Evolutionary conservation across 805 yeast species (phyloP).

Genomic region (Candida insectorum): DNA sequence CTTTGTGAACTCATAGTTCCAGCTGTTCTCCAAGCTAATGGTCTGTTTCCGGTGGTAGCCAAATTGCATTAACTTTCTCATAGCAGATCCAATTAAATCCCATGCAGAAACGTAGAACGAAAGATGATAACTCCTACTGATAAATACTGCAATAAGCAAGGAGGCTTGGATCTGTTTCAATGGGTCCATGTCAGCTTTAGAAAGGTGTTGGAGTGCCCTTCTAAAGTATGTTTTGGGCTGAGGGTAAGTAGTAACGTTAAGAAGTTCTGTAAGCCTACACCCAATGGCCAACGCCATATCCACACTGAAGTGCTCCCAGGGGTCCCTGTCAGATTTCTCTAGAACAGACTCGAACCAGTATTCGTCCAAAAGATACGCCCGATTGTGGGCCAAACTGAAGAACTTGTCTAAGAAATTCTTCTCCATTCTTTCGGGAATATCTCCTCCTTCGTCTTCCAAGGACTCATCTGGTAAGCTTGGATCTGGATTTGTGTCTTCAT

Average conservation of each 20-base stretch:
- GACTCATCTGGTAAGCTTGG: not conserved
- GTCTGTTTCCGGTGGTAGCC: constrained; percentile 3
- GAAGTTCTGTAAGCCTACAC: constrained; percentile 10
- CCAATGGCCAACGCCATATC: constrained; percentile 14
- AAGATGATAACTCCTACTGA: constrained; percentile 11
- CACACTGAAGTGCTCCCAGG: constrained; percentile 10
- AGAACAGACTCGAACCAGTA: constrained; percentile 7
- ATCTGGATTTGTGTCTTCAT: constrained; percentile 2
- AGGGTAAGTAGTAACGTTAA: constrained; percentile 9
- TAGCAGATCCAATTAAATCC: constrained; percentile 7
- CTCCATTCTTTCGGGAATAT: constrained; percentile 4
- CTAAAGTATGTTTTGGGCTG: constrained; percentile 10
- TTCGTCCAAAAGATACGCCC: constrained; percentile 10
- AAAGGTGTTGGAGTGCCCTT: constrained; percentile 9
- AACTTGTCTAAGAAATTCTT: constrained; percentile 7
- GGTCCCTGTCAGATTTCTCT: constrained; percentile 1
- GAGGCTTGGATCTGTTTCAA: constrained; percentile 11
- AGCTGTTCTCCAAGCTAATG: not conserved
- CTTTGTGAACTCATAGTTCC: constrained; percentile 6
- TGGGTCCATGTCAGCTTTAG: constrained; percentile 6
- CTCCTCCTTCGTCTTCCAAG: not conserved
- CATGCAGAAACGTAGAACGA: constrained; percentile 13
- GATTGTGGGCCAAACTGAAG: constrained; percentile 13
- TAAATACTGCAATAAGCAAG: constrained; percentile 9
- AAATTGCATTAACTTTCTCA: constrained; percentile 6